A percentile compares a stretch with the other conserved stretches of the same genome.
phyloP scores from a whole-genome alignment of 2,329 filamentous ascomycete species.

The Seiridium cupressi region DNA sequence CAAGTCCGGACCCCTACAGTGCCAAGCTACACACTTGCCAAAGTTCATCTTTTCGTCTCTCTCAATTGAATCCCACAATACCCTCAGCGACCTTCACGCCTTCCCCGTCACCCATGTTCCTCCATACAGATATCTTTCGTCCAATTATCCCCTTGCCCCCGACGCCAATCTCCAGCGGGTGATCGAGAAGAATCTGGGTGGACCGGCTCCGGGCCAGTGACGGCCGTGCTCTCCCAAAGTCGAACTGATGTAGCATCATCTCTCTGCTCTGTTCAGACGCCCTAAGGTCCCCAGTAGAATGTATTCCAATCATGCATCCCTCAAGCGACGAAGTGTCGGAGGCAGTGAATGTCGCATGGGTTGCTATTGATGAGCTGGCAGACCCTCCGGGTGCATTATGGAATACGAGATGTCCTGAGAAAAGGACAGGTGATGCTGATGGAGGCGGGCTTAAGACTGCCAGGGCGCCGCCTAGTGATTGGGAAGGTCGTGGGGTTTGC shows the following conservation, averaged over 20 bases:
- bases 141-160: slow-evolving; percentile 13
- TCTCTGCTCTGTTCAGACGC: background rate
- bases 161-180: slow-evolving; percentile 10
- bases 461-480: background rate
- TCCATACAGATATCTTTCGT: slow-evolving; percentile 9
- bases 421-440: background rate
- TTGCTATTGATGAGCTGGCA: background rate
- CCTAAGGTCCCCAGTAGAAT: background rate
- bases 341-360: background rate
- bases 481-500: background rate
- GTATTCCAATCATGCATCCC: slow-evolving; percentile 1
- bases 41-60: background rate
- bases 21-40: background rate
- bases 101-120: background rate
- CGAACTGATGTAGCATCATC: background rate
- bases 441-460: background rate
- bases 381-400: background rate
- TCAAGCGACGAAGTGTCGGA: background rate
- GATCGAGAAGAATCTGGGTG: background rate
- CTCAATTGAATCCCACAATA: slow-evolving; percentile 10
- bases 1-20: background rate
- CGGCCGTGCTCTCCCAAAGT: background rate
- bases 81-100: slow-evolving; percentile 9
- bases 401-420: background rate
- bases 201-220: background rate